A percentile compares a stretch with the other conserved stretches of the same genome.
These are phyloP conservation scores for Populus tomentosa DNA, from an alignment of 441 rosid species.

Conservation along the genomic window DNA sequence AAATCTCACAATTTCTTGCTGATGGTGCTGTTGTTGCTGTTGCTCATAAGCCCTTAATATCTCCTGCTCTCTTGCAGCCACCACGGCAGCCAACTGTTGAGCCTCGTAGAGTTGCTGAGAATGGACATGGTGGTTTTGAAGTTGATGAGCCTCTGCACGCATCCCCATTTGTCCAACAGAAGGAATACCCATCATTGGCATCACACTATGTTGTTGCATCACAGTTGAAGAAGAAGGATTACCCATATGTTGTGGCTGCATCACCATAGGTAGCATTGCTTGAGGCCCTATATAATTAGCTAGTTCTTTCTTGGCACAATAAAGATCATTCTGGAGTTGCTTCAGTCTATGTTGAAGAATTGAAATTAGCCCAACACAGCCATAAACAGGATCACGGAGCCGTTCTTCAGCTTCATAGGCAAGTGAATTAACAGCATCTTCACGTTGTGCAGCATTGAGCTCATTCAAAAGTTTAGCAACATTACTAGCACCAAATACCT, in stretches of 20 bases:
- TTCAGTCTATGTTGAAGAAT: slow-evolving; percentile 66
- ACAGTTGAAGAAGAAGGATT: slow-evolving; percentile 37
- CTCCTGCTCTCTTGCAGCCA: slow-evolving; percentile 54
- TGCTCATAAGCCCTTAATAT: slow-evolving; percentile 47
- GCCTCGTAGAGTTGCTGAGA: slow-evolving; percentile 46
- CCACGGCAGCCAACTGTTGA: slow-evolving; percentile 46
- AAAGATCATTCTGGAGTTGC: slow-evolving; percentile 49
- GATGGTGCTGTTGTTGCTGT: slow-evolving; percentile 40
- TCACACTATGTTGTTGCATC: slow-evolving; percentile 33
- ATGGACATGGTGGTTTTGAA: slow-evolving; percentile 21
- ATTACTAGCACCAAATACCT: slow-evolving; percentile 86
- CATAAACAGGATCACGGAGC: slow-evolving; percentile 79
- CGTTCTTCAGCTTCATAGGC: slow-evolving; percentile 85
- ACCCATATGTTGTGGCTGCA: slow-evolving; percentile 16
- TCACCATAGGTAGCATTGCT: slow-evolving; percentile 51
- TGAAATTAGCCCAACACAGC: slow-evolving; percentile 80
- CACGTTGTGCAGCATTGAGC: slow-evolving; percentile 52
- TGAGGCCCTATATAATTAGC: slow-evolving; percentile 61
- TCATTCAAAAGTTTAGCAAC: slow-evolving; percentile 80
- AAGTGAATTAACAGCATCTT: slow-evolving; percentile 85
- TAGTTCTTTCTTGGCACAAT: slow-evolving; percentile 57
- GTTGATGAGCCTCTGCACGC: slow-evolving; percentile 21
- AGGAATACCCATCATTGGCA: slow-evolving; percentile 54
- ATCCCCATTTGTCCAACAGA: slow-evolving; percentile 37
- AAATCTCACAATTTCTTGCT: slow-evolving; percentile 41